A percentile compares a stretch with the other conserved stretches of the same genome.
phyloP scores from a whole-genome alignment of 2,329 filamentous ascomycete species.

The Diaporthe sp. region DNA sequence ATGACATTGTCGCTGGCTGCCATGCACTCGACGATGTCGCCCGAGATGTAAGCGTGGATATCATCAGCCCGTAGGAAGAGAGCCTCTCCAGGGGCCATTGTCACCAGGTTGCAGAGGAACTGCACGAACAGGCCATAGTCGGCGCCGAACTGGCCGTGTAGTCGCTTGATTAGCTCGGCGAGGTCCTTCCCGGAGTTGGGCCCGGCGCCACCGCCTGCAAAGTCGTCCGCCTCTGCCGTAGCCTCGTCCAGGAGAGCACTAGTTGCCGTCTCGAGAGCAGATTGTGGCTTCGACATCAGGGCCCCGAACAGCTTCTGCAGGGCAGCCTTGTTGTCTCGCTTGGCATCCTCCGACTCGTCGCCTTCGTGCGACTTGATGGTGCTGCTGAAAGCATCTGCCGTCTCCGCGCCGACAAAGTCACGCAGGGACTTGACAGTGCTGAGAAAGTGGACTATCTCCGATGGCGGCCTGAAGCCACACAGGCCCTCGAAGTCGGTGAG shows the following conservation, averaged over 20 bases:
- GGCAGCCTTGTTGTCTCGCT: conserved; percentile 79
- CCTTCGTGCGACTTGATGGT: conserved; percentile 61
- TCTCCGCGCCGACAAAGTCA: conserved; percentile 75
- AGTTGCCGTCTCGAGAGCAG: conserved; percentile 74
- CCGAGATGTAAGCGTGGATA: conserved; percentile 94
- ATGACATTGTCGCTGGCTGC: conserved; percentile 99
- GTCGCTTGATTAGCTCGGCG: conserved; percentile 80
- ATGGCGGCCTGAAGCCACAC: conserved; percentile 92
- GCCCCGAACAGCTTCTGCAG: conserved; percentile 82
- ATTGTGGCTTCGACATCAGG: conserved; percentile 83
- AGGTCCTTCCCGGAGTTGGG: conserved; percentile 79
- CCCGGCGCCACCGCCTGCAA: conserved; percentile 80
- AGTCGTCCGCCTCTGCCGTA: conserved; percentile 75
- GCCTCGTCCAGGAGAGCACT: conserved; percentile 80
- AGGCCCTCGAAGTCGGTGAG: conserved; percentile 96
- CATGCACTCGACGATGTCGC: conserved; percentile 99
- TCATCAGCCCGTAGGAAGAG: conserved; percentile 97
- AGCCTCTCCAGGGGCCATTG: conserved; percentile 88
- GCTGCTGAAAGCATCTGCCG: conserved; percentile 70
- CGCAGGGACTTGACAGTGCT: conserved; percentile 69
- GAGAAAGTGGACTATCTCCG: conserved; percentile 89
- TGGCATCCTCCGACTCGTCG: conserved; percentile 53
- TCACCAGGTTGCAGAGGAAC: conserved; percentile 98
- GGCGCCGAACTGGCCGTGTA: conserved; percentile 86
- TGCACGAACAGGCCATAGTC: conserved; percentile 96